These are phyloP conservation scores for Tremellales sp. DNA, from an alignment of 1,284 basidiomycete species.

Conservation along the genomic window DNA sequence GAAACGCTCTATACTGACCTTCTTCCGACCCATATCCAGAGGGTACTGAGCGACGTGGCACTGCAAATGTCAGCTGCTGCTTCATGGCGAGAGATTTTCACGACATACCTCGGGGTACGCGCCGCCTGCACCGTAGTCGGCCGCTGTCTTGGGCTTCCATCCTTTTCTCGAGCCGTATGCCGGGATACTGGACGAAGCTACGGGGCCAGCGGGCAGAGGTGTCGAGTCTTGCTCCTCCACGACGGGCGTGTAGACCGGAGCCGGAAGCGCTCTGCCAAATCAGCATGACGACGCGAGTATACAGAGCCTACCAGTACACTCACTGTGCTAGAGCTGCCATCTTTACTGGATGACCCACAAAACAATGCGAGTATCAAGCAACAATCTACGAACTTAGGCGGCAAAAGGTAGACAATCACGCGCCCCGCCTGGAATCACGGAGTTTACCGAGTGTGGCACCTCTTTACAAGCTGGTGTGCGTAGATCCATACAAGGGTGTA, in stretches of 20 bases:
- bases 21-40: constrained; percentile 89
- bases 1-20: constrained; percentile 54
- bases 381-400: no score
- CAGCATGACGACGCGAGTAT: background rate
- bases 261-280: constrained; percentile 36
- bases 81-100: background rate
- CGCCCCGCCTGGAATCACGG: constrained; percentile 2
- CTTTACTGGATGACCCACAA: constrained; percentile 6
- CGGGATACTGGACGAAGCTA: constrained; percentile 27
- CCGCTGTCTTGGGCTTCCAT: constrained; percentile 78
- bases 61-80: constrained; percentile 28
- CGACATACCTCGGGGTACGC: constrained; percentile 73
- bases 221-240: constrained; percentile 29
- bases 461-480: background rate
- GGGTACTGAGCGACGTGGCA: constrained; percentile 98
- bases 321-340: constrained; percentile 49
- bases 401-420: background rate
- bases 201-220: constrained; percentile 13
- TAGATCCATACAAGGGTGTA: background rate
- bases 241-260: constrained; percentile 32
- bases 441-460: constrained; percentile 10
- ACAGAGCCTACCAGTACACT: constrained; percentile 4
- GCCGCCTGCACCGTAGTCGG: constrained; percentile 90
- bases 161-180: constrained; percentile 73
- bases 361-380: background rate